Conservation (phyloP, 192 early-diverging fungal genomes). For the Geranomyces michiganensis region DNA sequence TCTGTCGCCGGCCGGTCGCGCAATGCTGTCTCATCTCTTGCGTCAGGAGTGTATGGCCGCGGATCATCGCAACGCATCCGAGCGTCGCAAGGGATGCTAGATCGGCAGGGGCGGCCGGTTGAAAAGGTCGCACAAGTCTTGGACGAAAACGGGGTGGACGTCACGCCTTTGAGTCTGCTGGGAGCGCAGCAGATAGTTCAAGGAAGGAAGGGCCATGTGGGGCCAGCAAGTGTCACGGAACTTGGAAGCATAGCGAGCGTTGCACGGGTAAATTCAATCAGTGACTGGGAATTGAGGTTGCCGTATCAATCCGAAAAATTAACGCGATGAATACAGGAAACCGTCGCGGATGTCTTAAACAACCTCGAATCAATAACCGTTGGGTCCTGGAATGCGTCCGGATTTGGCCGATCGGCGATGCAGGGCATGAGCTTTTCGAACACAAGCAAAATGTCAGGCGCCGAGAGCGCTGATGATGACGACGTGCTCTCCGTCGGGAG, state of each 20-base stretch:
- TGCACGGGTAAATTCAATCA: conserved; percentile 27
- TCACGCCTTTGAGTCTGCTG: conserved; percentile 55
- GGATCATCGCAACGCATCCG: conserved; percentile 24
- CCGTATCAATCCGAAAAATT: neutral
- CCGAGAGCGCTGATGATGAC: conserved; percentile 39
- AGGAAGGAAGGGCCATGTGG: conserved; percentile 26
- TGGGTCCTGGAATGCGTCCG: conserved; percentile 47
- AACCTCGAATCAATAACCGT: conserved; percentile 51
- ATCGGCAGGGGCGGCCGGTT: conserved; percentile 6
- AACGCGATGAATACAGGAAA: conserved; percentile 44
- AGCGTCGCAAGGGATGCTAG: conserved; percentile 28
- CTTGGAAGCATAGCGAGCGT: conserved; percentile 31
- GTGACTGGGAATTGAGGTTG: neutral
- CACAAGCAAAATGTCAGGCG: conserved; percentile 38
- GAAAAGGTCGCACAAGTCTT: conserved; percentile 39
- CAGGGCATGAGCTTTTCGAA: conserved; percentile 33
- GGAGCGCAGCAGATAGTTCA: conserved; percentile 5
- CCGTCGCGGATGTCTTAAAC: conserved; percentile 54
- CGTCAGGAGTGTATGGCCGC: conserved; percentile 19
- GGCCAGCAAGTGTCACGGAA: conserved; percentile 29
- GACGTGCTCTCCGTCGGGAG: conserved; percentile 34
- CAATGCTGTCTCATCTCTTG: neutral
- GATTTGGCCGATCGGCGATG: conserved; percentile 36
- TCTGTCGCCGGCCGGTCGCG: conserved; percentile 18
- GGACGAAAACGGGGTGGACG: conserved; percentile 65